Percentiles rank a stretch among this genome's conserved stretches.
Conservation (phyloP, 176 grass and related monocot genomes). For the Hsuehochloa calcarea region DNA sequence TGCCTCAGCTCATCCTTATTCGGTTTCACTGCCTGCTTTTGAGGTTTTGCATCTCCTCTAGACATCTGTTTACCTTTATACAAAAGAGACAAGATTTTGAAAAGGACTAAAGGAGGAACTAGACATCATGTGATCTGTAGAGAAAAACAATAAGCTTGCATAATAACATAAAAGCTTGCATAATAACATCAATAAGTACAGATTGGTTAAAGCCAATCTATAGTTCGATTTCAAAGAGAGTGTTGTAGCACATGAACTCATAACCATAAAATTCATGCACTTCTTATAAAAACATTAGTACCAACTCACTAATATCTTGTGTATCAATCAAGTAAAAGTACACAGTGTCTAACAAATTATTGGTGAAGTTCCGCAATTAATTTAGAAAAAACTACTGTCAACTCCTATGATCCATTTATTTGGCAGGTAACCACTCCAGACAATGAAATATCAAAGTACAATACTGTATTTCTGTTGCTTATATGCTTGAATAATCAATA, state of each 20-base stretch:
- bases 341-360: background rate
- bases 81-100: slow-evolving; percentile 9
- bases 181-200: background rate
- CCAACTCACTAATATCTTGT: background rate
- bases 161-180: background rate
- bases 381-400: slow-evolving; percentile 1
- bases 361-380: background rate
- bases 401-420: background rate
- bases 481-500: background rate
- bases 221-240: background rate
- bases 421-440: background rate
- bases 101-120: slow-evolving; percentile 23
- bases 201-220: background rate
- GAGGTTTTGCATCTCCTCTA: slow-evolving; percentile 31
- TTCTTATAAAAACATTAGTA: background rate
- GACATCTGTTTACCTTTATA: slow-evolving; percentile 38
- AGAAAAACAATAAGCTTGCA: background rate
- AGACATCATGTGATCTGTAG: background rate
- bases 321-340: slow-evolving; percentile 16
- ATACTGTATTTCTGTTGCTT: background rate
- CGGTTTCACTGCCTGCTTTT: slow-evolving; percentile 31
- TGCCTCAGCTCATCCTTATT: slow-evolving; percentile 53
- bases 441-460: slow-evolving; percentile 5
- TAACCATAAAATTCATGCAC: background rate
- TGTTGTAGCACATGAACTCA: background rate